Percentiles rank a stretch among this genome's conserved stretches.
These are phyloP conservation scores for Salix caprea DNA, from an alignment of 345 rosid species.

Conservation along the genomic window DNA sequence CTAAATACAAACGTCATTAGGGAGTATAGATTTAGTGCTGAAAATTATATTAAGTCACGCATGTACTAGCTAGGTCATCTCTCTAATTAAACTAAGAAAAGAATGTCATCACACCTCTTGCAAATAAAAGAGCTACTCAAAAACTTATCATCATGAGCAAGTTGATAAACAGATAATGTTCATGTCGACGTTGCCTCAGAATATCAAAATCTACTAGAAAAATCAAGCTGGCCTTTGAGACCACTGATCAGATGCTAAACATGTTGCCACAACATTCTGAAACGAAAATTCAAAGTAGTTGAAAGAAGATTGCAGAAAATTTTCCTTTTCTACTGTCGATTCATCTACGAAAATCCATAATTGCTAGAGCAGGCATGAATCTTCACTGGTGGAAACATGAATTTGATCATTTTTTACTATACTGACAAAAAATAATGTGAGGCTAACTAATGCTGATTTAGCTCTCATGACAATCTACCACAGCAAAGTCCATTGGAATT, in stretches of 20 bases:
- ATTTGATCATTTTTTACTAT: neutral
- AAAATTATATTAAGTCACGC: neutral
- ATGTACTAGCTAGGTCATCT: neutral
- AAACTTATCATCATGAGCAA: neutral
- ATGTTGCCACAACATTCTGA: neutral
- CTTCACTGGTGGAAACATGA: neutral
- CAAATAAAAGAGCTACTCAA: neutral
- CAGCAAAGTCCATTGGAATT: neutral
- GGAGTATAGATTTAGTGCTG: neutral
- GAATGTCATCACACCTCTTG: neutral
- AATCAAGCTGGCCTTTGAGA: neutral
- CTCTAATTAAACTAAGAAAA: neutral
- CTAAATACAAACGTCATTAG: neutral
- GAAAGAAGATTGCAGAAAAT: neutral
- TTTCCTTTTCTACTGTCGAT: neutral
- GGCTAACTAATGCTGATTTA: neutral
- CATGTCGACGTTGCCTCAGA: neutral
- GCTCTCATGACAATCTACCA: neutral
- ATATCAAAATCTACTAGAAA: neutral
- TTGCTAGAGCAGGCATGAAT: neutral
- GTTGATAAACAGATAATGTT: neutral
- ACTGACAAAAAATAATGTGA: neutral
- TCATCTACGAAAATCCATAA: too few species aligned
- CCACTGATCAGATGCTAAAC: neutral
- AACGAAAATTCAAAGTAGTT: neutral